These are phyloP conservation scores for Oenanthe sinensis DNA, from an alignment of 129 eudicot genomes.

Conservation along the genomic window DNA sequence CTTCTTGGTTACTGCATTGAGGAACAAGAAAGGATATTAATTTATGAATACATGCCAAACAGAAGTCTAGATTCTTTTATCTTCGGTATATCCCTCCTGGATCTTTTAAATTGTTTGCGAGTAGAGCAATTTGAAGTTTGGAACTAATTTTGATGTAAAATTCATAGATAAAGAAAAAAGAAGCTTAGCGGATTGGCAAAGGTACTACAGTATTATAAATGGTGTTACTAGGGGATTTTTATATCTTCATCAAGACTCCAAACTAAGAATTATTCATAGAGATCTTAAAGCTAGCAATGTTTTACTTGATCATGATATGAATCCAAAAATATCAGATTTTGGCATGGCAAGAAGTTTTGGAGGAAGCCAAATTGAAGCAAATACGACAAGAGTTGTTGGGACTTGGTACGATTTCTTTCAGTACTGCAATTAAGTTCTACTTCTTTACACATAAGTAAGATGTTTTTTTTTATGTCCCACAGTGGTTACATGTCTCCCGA, in stretches of 20 bases:
- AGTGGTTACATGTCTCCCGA: conserved; percentile 8
- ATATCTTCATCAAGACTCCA: conserved; percentile 10
- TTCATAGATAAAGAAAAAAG: neutral
- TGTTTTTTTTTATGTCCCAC: neutral
- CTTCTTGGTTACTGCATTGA: conserved; percentile 5
- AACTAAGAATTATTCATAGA: conserved; percentile 3
- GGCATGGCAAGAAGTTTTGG: conserved; percentile 17
- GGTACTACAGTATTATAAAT: neutral
- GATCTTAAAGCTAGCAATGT: conserved; percentile 10
- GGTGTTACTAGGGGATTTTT: conserved; percentile 5
- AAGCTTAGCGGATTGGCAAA: neutral
- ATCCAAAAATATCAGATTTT: conserved; percentile 18
- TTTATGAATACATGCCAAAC: conserved; percentile 15
- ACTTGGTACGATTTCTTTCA: neutral
- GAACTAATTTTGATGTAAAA: neutral
- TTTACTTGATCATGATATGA: conserved; percentile 9
- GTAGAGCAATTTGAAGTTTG: neutral
- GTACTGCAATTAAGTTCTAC: neutral
- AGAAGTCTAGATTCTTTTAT: conserved; percentile 11
- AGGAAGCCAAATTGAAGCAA: conserved; percentile 6
- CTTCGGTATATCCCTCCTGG: neutral
- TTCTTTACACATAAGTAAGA: neutral
- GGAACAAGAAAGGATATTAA: conserved; percentile 3
- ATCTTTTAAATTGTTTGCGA: neutral
- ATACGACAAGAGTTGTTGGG: conserved; percentile 11